Conservation (phyloP, 192 early-diverging fungal genomes). For the Linnemannia zychae region DNA sequence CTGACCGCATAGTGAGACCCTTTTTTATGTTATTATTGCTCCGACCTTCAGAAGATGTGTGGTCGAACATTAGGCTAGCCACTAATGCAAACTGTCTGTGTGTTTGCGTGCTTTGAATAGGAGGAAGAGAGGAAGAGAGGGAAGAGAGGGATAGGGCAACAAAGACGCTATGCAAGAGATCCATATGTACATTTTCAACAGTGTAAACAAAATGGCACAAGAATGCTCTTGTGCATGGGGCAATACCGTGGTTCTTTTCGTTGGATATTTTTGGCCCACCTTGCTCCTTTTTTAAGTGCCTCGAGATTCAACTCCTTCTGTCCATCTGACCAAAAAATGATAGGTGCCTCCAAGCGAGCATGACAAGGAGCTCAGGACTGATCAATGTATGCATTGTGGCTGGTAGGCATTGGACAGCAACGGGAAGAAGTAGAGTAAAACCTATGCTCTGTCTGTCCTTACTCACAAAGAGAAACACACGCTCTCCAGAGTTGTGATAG, state of each 20-base stretch:
- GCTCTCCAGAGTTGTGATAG: no score
- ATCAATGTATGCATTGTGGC: no score
- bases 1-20: constrained; percentile 8
- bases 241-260: not conserved
- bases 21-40: not conserved
- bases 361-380: no score
- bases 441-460: not conserved
- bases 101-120: not conserved
- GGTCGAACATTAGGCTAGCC: not conserved
- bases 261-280: not conserved
- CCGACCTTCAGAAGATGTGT: not conserved
- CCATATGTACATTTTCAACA: no score
- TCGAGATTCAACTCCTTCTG: not conserved
- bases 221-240: not conserved
- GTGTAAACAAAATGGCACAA: not conserved
- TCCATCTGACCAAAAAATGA: not conserved
- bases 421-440: no score
- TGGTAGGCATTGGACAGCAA: no score
- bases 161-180: no score
- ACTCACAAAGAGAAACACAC: not conserved
- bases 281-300: not conserved
- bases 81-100: not conserved
- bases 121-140: not conserved
- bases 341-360: no score
- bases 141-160: no score